phyloP scores from a whole-genome alignment of 2,329 filamentous ascomycete genomes.

The Pezicula neosporulosa region DNA sequence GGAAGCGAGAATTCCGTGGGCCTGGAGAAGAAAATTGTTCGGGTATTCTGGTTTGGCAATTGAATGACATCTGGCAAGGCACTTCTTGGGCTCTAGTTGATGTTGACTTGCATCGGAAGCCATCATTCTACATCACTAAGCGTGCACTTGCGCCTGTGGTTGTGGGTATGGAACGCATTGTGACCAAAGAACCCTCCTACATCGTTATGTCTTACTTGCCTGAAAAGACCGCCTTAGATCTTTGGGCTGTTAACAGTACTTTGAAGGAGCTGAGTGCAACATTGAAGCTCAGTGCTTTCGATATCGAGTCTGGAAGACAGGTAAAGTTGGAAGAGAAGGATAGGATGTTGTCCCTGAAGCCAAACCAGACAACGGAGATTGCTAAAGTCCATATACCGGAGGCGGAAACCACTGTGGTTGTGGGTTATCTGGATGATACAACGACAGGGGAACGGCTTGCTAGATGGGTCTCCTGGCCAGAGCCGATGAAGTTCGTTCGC shows the following conservation, averaged over 20 bases:
- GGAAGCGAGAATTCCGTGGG: constrained; percentile 21
- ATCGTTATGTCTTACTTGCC: constrained; percentile 15
- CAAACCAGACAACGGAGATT: constrained; percentile 59
- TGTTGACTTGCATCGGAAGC: constrained; percentile 48
- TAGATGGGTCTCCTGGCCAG: constrained; percentile 65
- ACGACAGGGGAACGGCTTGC: constrained; percentile 48
- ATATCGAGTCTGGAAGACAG: constrained; percentile 55
- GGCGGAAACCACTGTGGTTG: constrained; percentile 51
- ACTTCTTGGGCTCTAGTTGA: constrained; percentile 65
- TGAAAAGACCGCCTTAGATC: constrained; percentile 8
- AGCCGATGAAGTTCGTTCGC: constrained; percentile 65
- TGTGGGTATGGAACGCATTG: constrained; percentile 19
- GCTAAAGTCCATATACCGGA: constrained; percentile 49
- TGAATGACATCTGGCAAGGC: constrained; percentile 69
- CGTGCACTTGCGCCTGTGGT: constrained; percentile 34
- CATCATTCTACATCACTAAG: constrained; percentile 49
- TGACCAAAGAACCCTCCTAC: constrained; percentile 11
- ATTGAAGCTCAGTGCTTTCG: constrained; percentile 46
- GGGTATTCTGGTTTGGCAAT: constrained; percentile 64
- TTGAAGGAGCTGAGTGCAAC: constrained; percentile 7
- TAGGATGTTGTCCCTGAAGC: constrained; percentile 8
- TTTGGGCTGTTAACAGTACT: constrained; percentile 20
- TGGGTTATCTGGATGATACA: constrained; percentile 46
- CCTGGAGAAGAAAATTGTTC: constrained; percentile 42
- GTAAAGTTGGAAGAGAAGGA: constrained; percentile 41